A percentile compares a stretch with the other conserved stretches of the same genome.
These are phyloP conservation scores for Aspergillus uvarum DNA, from an alignment of 2,329 filamentous ascomycete genomes.

Conservation along the genomic window DNA sequence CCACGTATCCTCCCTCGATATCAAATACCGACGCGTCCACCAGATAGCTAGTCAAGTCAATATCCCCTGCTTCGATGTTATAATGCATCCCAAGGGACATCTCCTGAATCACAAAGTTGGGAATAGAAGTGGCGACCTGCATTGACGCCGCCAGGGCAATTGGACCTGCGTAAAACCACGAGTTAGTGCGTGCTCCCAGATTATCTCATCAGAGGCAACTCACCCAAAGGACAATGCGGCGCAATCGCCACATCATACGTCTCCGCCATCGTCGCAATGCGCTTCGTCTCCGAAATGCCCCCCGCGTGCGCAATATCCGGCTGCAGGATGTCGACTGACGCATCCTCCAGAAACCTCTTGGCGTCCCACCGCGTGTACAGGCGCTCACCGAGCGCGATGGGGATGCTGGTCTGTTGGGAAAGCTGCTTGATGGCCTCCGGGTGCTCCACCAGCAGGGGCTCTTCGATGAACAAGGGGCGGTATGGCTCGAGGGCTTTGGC, in stretches of 20 bases:
- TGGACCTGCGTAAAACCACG: slow-evolving; percentile 45
- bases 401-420: slow-evolving; percentile 56
- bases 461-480: slow-evolving; percentile 71
- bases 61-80: slow-evolving; percentile 61
- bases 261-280: slow-evolving; percentile 70
- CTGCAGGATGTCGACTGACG: slow-evolving; percentile 69
- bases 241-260: slow-evolving; percentile 72
- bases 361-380: slow-evolving; percentile 73
- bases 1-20: slow-evolving; percentile 65
- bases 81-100: slow-evolving; percentile 81
- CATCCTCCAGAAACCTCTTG: slow-evolving; percentile 68
- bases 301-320: slow-evolving; percentile 71
- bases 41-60: slow-evolving; percentile 66
- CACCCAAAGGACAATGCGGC: slow-evolving; percentile 67
- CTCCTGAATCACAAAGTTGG: slow-evolving; percentile 72
- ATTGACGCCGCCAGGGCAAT: slow-evolving; percentile 71
- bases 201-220: too few relatives aligned
- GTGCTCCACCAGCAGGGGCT: slow-evolving; percentile 70
- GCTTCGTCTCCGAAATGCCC: slow-evolving; percentile 68
- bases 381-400: slow-evolving; percentile 71
- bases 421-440: slow-evolving; percentile 64
- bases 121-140: slow-evolving; percentile 61
- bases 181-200: too few relatives aligned
- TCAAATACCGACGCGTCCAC: slow-evolving; percentile 65
- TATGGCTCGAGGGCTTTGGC: slow-evolving; percentile 66